Evolutionary conservation across 208 protist species (phyloP).

Genomic region (Jaenimonas drosophilae): DNA sequence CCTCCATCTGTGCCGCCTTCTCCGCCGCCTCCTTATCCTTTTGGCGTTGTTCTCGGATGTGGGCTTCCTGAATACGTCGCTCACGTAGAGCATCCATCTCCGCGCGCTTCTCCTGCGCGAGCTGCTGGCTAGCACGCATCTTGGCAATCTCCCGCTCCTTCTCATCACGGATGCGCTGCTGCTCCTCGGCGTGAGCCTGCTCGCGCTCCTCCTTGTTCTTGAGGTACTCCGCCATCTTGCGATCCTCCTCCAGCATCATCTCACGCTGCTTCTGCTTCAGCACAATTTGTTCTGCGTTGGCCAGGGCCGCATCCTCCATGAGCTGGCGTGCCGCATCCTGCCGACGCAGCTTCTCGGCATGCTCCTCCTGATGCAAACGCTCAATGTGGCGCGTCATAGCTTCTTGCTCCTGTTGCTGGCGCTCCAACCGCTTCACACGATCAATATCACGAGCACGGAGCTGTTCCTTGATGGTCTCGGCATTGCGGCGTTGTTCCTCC

Average conservation of each 20-base stretch:
- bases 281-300: conserved; percentile 90
- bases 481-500: conserved; percentile 76
- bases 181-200: conserved; percentile 78
- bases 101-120: conserved; percentile 85
- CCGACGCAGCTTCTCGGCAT: conserved; percentile 71
- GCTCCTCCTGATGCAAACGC: conserved; percentile 78
- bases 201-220: conserved; percentile 77
- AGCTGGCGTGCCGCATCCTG: conserved; percentile 60
- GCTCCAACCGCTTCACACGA: conserved; percentile 79
- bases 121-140: conserved; percentile 82
- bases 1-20: conserved; percentile 40
- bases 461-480: conserved; percentile 83
- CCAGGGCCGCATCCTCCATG: conserved; percentile 89
- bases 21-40: conserved; percentile 78
- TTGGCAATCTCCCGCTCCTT: conserved; percentile 88
- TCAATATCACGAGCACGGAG: conserved; percentile 84
- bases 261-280: conserved; percentile 79
- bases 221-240: conserved; percentile 82
- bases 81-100: conserved; percentile 90
- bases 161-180: conserved; percentile 67
- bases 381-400: conserved; percentile 89
- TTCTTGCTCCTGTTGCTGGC: conserved; percentile 89
- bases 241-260: conserved; percentile 78
- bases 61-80: conserved; percentile 77
- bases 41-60: conserved; percentile 61